Conservation (phyloP, 164 flowering plant genomes). For the Umbilicus rupestris region DNA sequence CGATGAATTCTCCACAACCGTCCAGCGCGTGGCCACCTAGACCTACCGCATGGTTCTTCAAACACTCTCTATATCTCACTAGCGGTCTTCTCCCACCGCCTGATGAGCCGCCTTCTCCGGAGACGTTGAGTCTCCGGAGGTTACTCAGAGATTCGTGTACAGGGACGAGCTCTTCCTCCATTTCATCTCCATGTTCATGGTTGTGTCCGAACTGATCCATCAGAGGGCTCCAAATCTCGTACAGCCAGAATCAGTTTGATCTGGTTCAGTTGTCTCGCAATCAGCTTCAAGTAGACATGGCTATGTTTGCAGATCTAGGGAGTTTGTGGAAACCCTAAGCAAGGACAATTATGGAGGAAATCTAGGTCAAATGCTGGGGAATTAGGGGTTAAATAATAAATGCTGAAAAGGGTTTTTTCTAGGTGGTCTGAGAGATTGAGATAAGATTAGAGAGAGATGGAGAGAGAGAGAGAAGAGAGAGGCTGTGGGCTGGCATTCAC, state of each 20-base stretch:
- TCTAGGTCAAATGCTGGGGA: constrained; percentile 1
- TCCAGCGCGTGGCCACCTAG: constrained; percentile 71
- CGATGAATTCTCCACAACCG: constrained; percentile 79
- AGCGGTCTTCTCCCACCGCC: background rate
- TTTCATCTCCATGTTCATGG: constrained; percentile 1
- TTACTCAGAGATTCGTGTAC: constrained; percentile 1
- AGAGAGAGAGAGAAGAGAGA: background rate
- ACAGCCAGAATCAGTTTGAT: background rate
- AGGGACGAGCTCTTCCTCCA: constrained; percentile 1
- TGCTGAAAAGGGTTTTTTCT: constrained; percentile 4
- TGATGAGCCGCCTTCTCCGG: constrained; percentile 7
- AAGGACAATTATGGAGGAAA: constrained; percentile 6
- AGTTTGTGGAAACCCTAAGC: constrained; percentile 1
- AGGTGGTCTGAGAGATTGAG: constrained; percentile 1
- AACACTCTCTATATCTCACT: constrained; percentile 32
- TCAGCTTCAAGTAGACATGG: background rate
- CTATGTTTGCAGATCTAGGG: background rate
- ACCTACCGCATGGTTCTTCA: constrained; percentile 66
- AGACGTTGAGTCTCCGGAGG: constrained; percentile 3
- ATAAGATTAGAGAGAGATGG: constrained; percentile 6
- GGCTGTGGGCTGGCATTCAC: constrained; percentile 7
- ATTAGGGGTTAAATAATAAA: constrained; percentile 8
- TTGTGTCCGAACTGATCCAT: constrained; percentile 1
- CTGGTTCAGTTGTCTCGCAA: background rate
- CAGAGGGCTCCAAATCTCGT: background rate